Conservation (phyloP, 1,139 yeast genomes). For the Protomyces pachydermus region DNA sequence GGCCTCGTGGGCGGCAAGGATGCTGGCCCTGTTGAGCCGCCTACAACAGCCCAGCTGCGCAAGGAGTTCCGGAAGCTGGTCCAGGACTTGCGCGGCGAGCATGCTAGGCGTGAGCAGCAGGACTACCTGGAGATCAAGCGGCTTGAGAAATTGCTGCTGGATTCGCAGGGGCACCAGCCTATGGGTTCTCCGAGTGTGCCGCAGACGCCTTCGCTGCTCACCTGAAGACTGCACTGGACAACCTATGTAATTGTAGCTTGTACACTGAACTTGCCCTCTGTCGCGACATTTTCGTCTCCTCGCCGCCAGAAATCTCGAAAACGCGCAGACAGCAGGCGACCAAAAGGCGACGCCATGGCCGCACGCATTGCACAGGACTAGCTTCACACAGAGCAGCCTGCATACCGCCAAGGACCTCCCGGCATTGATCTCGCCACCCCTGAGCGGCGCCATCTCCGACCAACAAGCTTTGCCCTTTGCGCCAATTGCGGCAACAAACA, state of each 20-base stretch:
- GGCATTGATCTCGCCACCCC: too few species aligned
- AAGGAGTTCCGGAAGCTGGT: conserved; percentile 32
- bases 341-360: too few species aligned
- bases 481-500: too few species aligned
- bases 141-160: conserved; percentile 29
- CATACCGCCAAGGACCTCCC: too few species aligned
- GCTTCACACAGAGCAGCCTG: too few species aligned
- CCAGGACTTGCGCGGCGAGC: conserved; percentile 31
- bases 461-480: too few species aligned
- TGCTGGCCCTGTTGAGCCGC: conserved; percentile 14
- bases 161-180: background rate
- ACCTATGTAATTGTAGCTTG: background rate
- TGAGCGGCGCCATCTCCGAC: too few species aligned
- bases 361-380: too few species aligned
- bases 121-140: conserved; percentile 33
- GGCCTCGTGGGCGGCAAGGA: conserved; percentile 10
- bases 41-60: conserved; percentile 30
- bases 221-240: background rate
- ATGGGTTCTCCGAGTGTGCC: background rate
- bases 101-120: conserved; percentile 30
- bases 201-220: too few species aligned
- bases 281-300: background rate
- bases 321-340: too few species aligned
- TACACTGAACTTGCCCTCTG: background rate
- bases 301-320: too few species aligned